Evolutionary conservation across 441 rosid genomes (phyloP).

Genomic region (Raphanus hybrid): DNA sequence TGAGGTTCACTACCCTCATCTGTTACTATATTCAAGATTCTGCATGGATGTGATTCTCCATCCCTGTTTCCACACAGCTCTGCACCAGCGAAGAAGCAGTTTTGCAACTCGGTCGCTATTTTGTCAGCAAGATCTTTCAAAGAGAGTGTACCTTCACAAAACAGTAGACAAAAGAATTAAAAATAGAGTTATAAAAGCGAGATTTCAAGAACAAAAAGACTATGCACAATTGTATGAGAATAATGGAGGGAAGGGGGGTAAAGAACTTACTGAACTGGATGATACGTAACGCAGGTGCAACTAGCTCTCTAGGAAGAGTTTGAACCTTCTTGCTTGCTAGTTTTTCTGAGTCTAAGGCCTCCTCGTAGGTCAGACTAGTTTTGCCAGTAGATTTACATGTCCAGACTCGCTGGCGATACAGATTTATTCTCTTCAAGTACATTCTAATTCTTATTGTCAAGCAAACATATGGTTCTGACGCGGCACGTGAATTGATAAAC

Average conservation of each 20-base stretch:
- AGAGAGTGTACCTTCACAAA: constrained; percentile 75
- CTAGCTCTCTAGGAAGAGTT: constrained; percentile 75
- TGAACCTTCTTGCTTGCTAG: constrained; percentile 75
- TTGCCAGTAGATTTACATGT: constrained; percentile 88
- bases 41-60: constrained; percentile 64
- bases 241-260: constrained; percentile 10
- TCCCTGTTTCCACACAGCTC: constrained; percentile 71
- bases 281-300: constrained; percentile 64
- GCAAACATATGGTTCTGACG: constrained; percentile 43
- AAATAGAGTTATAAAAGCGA: background rate
- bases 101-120: constrained; percentile 66
- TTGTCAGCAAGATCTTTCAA: constrained; percentile 81
- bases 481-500: constrained; percentile 21
- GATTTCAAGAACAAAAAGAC: constrained; percentile 6
- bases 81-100: constrained; percentile 63
- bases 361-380: constrained; percentile 88
- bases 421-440: constrained; percentile 79
- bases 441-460: constrained; percentile 56
- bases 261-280: constrained; percentile 83
- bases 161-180: constrained; percentile 15
- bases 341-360: constrained; percentile 92
- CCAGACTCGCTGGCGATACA: constrained; percentile 90
- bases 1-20: constrained; percentile 48
- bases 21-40: constrained; percentile 57
- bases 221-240: background rate